Evolutionary conservation across 306 rosid genomes (phyloP), one percentile per base, ranked within the genome.

Genomic region (Sicyos edulis): DNA sequence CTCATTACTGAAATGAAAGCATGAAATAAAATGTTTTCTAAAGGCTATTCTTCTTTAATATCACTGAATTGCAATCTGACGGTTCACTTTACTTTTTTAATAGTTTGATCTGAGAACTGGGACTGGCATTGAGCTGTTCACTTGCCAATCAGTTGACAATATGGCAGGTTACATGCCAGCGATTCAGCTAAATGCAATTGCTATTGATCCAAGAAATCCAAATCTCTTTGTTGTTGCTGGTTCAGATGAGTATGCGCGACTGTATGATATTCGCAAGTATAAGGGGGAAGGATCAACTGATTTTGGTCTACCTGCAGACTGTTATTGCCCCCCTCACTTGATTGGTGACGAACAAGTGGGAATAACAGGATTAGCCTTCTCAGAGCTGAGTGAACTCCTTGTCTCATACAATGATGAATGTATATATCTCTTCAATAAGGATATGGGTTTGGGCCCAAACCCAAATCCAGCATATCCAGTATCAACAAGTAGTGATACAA

Each of bases 121-220:
- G 68, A 54, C 65, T 67, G 90, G 87, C 63, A 87, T 83, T 58
- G 83, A 91, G 79, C 92, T 93, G 80, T 86, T 91, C 76, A 87
- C 91, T 10, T 93, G 97, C 89, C 82, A 76, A 77, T 77, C 88
- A 73, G 65, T 80, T 73, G 83, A 75, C 75, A 83, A 74, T 57
- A 84, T 87, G 58, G 81, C 81, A 87, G 60, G 60, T 70, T 54
- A 76, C 80, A 67, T 54, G 80, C 83, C 85, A 59, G 74, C 77
- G 47, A 61, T 90, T 80, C 82, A 77, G 66, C 88, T 93, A 61
- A 88, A 93, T 85, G 85, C 99, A 57, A 88, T 93, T 80, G 85
- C 96, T 80, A 88, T 91, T 77, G 97, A 93, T 84, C 99, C 97
- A 76, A 88, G 96, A 80, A 87, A 91, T 77, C 96, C 99, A 44